Base-by-base conservation (phyloP, 2,329 filamentous ascomycete species). In the Colletotrichum magnum region DNA sequence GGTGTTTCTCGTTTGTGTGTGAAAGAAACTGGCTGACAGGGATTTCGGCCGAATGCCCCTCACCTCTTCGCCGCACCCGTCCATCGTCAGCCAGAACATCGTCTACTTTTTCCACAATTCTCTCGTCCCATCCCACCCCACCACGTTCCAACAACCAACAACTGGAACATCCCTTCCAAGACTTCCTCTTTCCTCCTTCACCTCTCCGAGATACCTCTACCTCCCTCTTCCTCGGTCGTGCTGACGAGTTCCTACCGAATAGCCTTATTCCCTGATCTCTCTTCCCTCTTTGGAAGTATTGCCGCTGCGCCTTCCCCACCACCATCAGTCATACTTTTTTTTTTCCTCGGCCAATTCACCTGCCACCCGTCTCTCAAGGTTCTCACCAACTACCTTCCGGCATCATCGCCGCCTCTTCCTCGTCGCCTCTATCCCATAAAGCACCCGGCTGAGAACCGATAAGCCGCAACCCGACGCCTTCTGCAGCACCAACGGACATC, bases 311-410 rank as follows among this genome's bases (percentile, higher is more conserved):
- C 28, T 32, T 32, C 28, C 28, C 28, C 28, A 32, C 28, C 28
- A 32, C 28, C 28, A 32, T 9, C 28, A 32, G 28, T 7, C 28
- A 32, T 32, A 32, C 28, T 58, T 21, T 24, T 21, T 21, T 24
- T 21, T 52, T 47, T 16, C n/a, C 52, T 58, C 58, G 58, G 58
- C 45, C 43, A 51, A 9, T 3, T 43, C 18, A 47, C 16, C 43
- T 50, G 7, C 5, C 4, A 26, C 24, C 15, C 12, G 41, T 58
- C 62, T 69, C 62, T 66, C 66, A 69, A 69, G 66, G 66, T 66
- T 62, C 62, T 56, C 62, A 60, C 36, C 26, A 50, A 26, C 32
- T 15, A 21, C 16, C 16, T 6, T 51, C 4, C 18, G 24, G 10
- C 5, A 41, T 26, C 16, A 36, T 36, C n/a, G 6, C 52, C 5